These are phyloP conservation scores for Quercus alba DNA, from an alignment of 306 rosid genomes.

Conservation along the genomic window DNA sequence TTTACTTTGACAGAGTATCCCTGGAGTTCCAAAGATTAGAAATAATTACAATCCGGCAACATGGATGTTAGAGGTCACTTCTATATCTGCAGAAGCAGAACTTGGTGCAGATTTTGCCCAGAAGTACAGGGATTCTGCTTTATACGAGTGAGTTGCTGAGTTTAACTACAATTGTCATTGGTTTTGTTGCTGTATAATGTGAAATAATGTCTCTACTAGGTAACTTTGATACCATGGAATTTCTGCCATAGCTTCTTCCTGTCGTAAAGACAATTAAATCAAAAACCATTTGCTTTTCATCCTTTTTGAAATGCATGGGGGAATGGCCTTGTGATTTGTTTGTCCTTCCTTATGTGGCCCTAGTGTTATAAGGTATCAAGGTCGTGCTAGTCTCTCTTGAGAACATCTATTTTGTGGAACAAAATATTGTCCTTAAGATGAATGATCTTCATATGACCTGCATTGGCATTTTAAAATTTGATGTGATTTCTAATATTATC, in stretches of 20 bases:
- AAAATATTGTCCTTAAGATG: background rate
- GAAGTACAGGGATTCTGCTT: conserved; percentile 42
- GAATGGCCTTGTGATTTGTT: background rate
- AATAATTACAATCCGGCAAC: conserved; percentile 70
- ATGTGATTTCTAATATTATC: background rate
- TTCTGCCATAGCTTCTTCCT: background rate
- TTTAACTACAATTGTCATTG: background rate
- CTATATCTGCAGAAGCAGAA: conserved; percentile 47
- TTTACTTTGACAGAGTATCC: conserved; percentile 42
- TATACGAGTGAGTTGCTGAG: conserved; percentile 41
- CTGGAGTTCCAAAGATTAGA: conserved; percentile 58
- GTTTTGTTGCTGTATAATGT: background rate
- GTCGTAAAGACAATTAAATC: background rate
- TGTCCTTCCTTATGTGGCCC: background rate
- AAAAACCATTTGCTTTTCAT: background rate
- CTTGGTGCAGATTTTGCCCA: conserved; percentile 65
- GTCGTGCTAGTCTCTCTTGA: no score
- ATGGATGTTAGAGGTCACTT: conserved; percentile 75
- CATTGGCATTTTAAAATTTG: background rate
- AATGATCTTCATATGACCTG: background rate
- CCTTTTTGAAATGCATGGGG: background rate
- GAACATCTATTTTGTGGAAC: background rate
- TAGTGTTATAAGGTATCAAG: background rate
- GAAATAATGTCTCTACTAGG: background rate
- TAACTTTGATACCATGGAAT: background rate